Evolutionary conservation across 768 basidiomycete species (phyloP).

Genomic region (Suillus decipiens): DNA sequence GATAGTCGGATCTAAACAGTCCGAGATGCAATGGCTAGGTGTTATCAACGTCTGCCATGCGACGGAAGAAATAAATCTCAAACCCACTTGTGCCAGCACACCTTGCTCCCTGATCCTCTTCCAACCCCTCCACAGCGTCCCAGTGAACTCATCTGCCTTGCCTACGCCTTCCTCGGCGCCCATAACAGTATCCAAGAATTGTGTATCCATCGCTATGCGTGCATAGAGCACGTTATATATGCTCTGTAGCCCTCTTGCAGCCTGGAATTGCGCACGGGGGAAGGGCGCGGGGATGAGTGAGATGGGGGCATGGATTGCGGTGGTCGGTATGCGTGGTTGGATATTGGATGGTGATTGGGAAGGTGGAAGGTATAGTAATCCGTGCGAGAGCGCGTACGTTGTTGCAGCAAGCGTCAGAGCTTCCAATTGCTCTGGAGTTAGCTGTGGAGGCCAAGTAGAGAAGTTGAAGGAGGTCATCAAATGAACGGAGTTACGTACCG

Average conservation of each 20-base stretch:
- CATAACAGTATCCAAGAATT: constrained; percentile 84
- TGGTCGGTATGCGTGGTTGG: constrained; percentile 55
- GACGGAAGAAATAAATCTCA: neutral
- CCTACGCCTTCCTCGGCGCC: constrained; percentile 76
- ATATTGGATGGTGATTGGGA: constrained; percentile 29
- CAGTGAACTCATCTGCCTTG: constrained; percentile 84
- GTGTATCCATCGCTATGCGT: constrained; percentile 73
- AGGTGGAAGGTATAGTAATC: constrained; percentile 79
- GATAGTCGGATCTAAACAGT: constrained; percentile 92
- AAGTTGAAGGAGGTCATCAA: constrained; percentile 43
- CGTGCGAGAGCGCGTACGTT: constrained; percentile 83
- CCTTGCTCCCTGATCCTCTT: constrained; percentile 69
- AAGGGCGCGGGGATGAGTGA: constrained; percentile 87
- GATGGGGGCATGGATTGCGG: constrained; percentile 90
- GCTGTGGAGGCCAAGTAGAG: constrained; percentile 72
- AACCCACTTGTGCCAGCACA: constrained; percentile 48
- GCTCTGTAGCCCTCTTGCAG: constrained; percentile 67
- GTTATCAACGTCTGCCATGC: constrained; percentile 12
- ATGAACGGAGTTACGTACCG: neutral
- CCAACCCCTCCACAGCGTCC: constrained; percentile 87
- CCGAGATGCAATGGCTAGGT: constrained; percentile 81
- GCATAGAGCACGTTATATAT: constrained; percentile 87
- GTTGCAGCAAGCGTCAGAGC: constrained; percentile 66
- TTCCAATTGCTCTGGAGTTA: constrained; percentile 59
- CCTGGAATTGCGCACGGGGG: constrained; percentile 68